Percentiles rank a stretch among this genome's conserved stretches.
Evolutionary conservation across 306 rosid genomes (phyloP).

Genomic region (Citrullus amarus): DNA sequence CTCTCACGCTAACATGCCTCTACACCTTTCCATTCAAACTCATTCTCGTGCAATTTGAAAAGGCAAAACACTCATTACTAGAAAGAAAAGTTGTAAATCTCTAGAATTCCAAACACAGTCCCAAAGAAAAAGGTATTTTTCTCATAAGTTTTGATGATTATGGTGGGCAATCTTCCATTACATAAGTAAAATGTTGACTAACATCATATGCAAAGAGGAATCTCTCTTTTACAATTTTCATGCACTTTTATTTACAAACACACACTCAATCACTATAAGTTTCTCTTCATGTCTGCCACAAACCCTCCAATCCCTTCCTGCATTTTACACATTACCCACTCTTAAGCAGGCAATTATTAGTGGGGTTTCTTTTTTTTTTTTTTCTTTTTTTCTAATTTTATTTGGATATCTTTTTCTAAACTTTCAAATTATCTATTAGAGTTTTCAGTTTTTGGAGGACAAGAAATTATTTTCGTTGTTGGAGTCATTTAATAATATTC

Average conservation of each 20-base stretch:
- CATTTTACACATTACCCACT: background rate
- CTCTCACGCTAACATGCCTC: background rate
- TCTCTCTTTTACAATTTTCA: background rate
- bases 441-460: background rate
- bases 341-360: background rate
- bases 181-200: conserved; percentile 5
- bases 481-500: background rate
- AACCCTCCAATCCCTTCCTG: background rate
- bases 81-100: background rate
- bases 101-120: background rate
- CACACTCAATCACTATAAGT: background rate
- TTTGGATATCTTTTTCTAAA: background rate
- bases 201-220: background rate
- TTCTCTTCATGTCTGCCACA: conserved; percentile 3
- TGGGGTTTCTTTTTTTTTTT: background rate
- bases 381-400: no score
- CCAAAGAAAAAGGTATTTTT: background rate
- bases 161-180: conserved; percentile 1
- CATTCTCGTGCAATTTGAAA: background rate
- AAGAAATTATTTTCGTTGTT: background rate
- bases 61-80: background rate
- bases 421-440: background rate
- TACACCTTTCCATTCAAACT: background rate
- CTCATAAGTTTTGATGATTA: background rate
- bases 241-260: background rate